Conservation (phyloP, 495 filamentous ascomycete species). For the Pyrenula aspistea region DNA sequence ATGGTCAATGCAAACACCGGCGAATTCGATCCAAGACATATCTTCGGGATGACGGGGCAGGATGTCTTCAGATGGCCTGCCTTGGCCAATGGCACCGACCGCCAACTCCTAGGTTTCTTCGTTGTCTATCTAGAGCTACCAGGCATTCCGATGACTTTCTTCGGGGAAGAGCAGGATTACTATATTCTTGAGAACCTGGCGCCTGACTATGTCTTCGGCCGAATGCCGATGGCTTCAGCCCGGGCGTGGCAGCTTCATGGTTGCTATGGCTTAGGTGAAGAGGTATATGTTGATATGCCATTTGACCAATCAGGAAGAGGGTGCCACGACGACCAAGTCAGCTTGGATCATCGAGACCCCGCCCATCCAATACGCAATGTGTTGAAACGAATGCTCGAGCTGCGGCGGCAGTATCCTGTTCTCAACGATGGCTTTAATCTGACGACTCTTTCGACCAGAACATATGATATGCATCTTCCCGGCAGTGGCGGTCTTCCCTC, state of each 20-base stretch:
- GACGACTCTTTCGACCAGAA: conserved; percentile 27
- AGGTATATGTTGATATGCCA: conserved; percentile 32
- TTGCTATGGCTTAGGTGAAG: conserved; percentile 34
- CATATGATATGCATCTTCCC: conserved; percentile 28
- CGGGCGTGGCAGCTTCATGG: conserved; percentile 40
- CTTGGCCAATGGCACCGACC: conserved; percentile 32
- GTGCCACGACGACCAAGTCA: conserved; percentile 35
- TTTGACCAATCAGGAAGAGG: conserved; percentile 26
- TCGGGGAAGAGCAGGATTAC: conserved; percentile 42
- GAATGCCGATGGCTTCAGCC: conserved; percentile 33
- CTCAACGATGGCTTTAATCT: conserved; percentile 35
- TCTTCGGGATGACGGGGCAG: conserved; percentile 39
- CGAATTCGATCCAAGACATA: conserved; percentile 36
- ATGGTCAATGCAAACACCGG: conserved; percentile 36
- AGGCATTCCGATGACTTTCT: conserved; percentile 33
- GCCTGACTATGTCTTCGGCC: conserved; percentile 36
- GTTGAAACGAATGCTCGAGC: conserved; percentile 34
- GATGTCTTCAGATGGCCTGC: conserved; percentile 42
- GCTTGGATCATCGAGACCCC: conserved; percentile 39
- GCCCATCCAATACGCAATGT: conserved; percentile 37
- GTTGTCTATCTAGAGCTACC: conserved; percentile 33
- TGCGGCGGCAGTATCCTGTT: conserved; percentile 31
- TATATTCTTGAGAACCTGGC: conserved; percentile 37
- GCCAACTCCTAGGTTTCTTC: conserved; percentile 31
- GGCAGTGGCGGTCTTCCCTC: conserved; percentile 29